Conservation (phyloP, 805 yeast species). For the Cyberlindnera lachancei region DNA sequence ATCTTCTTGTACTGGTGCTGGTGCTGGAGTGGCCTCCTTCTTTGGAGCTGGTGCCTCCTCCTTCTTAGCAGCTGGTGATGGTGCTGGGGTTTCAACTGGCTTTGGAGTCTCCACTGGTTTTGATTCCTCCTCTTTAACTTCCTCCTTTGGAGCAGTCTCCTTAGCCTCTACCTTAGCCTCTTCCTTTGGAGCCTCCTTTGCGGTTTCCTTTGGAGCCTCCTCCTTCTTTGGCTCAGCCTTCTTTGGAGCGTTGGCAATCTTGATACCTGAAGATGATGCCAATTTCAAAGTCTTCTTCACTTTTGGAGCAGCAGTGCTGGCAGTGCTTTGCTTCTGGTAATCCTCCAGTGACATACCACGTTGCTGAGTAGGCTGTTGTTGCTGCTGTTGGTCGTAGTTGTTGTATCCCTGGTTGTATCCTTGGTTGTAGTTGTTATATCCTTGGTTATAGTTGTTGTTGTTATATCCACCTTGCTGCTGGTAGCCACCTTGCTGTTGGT, state of each 20-base stretch:
- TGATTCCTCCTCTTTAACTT: conserved; percentile 24
- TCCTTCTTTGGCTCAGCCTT: conserved; percentile 25
- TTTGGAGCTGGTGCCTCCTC: conserved; percentile 9
- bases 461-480: conserved; percentile 4
- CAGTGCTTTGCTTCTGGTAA: conserved; percentile 53
- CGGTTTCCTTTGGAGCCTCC: conserved; percentile 21
- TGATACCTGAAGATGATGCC: conserved; percentile 58
- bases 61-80: too few species aligned
- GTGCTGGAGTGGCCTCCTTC: conserved; percentile 13
- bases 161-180: conserved; percentile 4
- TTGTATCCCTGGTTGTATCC: conserved; percentile 23
- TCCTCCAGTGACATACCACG: conserved; percentile 76
- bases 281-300: conserved; percentile 61
- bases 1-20: conserved; percentile 49
- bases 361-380: conserved; percentile 23
- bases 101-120: conserved; percentile 15
- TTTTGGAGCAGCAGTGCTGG: conserved; percentile 19
- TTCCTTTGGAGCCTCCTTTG: conserved; percentile 18
- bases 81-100: conserved; percentile 18
- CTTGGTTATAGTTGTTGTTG: conserved; percentile 5
- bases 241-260: conserved; percentile 47
- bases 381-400: conserved; percentile 17
- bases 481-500: conserved; percentile 2
- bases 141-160: conserved; percentile 19
- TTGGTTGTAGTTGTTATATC: conserved; percentile 8